Evolutionary conservation across 2,329 filamentous ascomycete genomes (phyloP).

Genomic region (Microcyclosporella mali): DNA sequence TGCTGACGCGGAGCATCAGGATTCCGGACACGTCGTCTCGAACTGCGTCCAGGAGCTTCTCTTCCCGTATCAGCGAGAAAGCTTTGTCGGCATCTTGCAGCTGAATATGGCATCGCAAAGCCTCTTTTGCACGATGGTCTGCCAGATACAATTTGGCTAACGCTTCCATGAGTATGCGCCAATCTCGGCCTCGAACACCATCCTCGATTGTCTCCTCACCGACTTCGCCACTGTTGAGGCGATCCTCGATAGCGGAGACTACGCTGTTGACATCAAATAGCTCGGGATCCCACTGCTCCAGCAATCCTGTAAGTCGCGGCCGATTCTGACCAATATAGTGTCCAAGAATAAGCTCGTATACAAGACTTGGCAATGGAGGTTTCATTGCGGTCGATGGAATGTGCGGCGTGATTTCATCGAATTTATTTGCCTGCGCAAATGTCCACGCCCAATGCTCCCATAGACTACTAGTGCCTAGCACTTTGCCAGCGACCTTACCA

Average conservation of each 20-base stretch:
- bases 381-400: slow-evolving; percentile 72
- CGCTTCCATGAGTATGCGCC: slow-evolving; percentile 81
- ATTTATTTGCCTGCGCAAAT: slow-evolving; percentile 78
- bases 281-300: slow-evolving; percentile 78
- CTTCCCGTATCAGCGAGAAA: slow-evolving; percentile 77
- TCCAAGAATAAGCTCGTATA: slow-evolving; percentile 83
- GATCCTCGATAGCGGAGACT: slow-evolving; percentile 69
- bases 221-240: slow-evolving; percentile 69
- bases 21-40: slow-evolving; percentile 86
- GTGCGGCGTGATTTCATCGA: slow-evolving; percentile 81
- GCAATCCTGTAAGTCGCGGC: slow-evolving; percentile 65
- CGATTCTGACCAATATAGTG: slow-evolving; percentile 82
- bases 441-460: slow-evolving; percentile 97
- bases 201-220: slow-evolving; percentile 69
- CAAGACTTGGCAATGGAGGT: slow-evolving; percentile 69
- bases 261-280: slow-evolving; percentile 75
- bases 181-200: slow-evolving; percentile 65
- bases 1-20: slow-evolving; percentile 76
- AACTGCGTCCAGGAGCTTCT: slow-evolving; percentile 83
- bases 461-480: slow-evolving; percentile 67
- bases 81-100: slow-evolving; percentile 87
- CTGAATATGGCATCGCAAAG: slow-evolving; percentile 79
- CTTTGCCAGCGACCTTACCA: slow-evolving; percentile 73
- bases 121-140: slow-evolving; percentile 73
- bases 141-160: slow-evolving; percentile 80